phyloP scores from a whole-genome alignment of 192 early-diverging fungal genomes.

The Rhizophagus sp. region DNA sequence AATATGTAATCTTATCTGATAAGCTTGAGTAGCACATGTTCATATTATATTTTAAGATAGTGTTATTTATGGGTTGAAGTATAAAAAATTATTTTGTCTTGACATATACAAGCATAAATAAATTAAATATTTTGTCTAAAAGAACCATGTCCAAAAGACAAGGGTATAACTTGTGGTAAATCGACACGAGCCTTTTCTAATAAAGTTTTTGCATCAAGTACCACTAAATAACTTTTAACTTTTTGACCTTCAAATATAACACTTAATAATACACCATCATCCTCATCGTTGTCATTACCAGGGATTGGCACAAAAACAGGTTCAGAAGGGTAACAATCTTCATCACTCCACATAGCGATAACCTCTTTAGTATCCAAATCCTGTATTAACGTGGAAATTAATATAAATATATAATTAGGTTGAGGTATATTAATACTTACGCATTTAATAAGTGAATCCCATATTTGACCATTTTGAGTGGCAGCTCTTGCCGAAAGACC shows the following conservation, averaged over 20 bases:
- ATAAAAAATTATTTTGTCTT: too few species aligned
- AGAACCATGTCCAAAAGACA: constrained; percentile 71
- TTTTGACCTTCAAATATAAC: constrained; percentile 71
- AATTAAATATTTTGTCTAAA: constrained; percentile 32
- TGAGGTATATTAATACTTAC: constrained; percentile 34
- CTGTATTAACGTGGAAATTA: constrained; percentile 21
- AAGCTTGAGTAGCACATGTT: too few species aligned
- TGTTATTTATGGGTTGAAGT: too few species aligned
- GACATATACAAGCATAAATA: too few species aligned
- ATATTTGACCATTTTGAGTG: constrained; percentile 34
- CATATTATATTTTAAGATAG: too few species aligned
- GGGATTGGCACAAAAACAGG: constrained; percentile 73
- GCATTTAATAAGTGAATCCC: constrained; percentile 47
- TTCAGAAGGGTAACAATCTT: constrained; percentile 76
- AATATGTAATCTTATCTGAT: too few species aligned
- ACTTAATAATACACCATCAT: constrained; percentile 74
- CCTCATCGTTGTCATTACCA: constrained; percentile 57
- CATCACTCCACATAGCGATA: constrained; percentile 36
- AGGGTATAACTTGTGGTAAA: constrained; percentile 63
- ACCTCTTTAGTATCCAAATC: constrained; percentile 39
- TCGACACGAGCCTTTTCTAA: constrained; percentile 65
- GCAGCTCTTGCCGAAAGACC: constrained; percentile 35
- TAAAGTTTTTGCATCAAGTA: constrained; percentile 73
- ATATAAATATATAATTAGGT: constrained; percentile 2
- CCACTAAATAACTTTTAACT: constrained; percentile 65